Conservation (phyloP, 176 grass and related monocot species). For the Tillandsia leiboldiana region DNA sequence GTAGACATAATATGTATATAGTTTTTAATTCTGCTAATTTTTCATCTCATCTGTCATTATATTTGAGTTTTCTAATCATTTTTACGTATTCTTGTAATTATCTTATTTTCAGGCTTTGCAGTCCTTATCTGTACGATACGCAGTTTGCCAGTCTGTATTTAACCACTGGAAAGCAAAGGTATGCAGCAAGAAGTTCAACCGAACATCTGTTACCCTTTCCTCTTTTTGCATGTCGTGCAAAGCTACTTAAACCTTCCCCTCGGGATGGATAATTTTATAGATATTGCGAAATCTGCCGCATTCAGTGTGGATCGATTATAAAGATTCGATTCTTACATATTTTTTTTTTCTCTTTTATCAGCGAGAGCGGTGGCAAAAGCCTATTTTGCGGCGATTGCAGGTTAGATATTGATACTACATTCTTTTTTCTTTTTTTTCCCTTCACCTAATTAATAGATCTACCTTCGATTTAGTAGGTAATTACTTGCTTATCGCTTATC, state of each 20-base stretch:
- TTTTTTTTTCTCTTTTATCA: conserved; percentile 32
- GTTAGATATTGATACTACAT: conserved; percentile 31
- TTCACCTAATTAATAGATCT: too few species aligned
- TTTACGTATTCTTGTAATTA: conserved; percentile 22
- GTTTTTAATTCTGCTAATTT: too few species aligned
- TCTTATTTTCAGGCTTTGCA: conserved; percentile 63
- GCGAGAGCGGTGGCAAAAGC: conserved; percentile 94
- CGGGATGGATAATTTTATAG: neutral
- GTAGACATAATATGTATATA: too few species aligned
- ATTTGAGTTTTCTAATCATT: conserved; percentile 11
- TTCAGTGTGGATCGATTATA: neutral
- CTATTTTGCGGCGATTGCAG: conserved; percentile 92
- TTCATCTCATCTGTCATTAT: neutral
- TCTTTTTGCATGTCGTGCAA: neutral
- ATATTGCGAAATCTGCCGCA: too few species aligned
- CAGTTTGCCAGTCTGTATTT: conserved; percentile 79
- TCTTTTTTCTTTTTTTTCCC: neutral
- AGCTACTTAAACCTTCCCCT: neutral
- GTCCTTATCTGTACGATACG: conserved; percentile 52
- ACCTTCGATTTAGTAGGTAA: too few species aligned
- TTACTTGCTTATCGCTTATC: too few species aligned
- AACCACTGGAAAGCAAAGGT: conserved; percentile 97
- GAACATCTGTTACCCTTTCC: neutral
- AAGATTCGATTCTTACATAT: neutral
- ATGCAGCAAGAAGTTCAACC: neutral